Percentiles rank a stretch among this genome's conserved stretches.
Conservation (phyloP, 2,329 filamentous ascomycete genomes). For the Hypoxylon sp. region DNA sequence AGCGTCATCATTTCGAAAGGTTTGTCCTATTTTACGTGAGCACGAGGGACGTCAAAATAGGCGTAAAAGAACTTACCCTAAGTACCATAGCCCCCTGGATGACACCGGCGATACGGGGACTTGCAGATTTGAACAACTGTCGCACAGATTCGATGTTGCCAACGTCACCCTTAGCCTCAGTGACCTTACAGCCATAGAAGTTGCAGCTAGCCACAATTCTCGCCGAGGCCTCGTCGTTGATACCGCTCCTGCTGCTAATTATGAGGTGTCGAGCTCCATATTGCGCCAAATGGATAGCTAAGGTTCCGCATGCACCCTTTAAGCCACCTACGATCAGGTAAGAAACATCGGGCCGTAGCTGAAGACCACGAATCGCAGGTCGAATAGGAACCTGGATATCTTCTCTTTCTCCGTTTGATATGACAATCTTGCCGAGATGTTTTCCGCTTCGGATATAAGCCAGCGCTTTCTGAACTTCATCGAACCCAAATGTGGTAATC, state of each 20-base stretch:
- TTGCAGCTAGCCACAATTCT: constrained; percentile 8
- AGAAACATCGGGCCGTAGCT: constrained; percentile 44
- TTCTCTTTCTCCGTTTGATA: constrained; percentile 39
- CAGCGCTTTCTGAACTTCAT: constrained; percentile 52
- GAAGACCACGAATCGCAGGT: constrained; percentile 38
- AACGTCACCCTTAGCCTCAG: constrained; percentile 42
- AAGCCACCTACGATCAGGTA: constrained; percentile 59
- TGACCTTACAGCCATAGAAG: constrained; percentile 8
- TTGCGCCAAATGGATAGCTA: constrained; percentile 54
- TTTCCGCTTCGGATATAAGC: constrained; percentile 54
- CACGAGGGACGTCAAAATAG: not conserved
- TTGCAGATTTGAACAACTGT: constrained; percentile 17
- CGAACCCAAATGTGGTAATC: constrained; percentile 50
- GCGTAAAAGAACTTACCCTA: constrained; percentile 28
- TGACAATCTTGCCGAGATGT: constrained; percentile 45
- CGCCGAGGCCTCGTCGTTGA: constrained; percentile 8
- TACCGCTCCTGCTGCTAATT: constrained; percentile 24
- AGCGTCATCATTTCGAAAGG: constrained; percentile 52
- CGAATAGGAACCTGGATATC: constrained; percentile 48
- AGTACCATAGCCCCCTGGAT: constrained; percentile 56
- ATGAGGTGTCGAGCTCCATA: constrained; percentile 55
- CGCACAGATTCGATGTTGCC: constrained; percentile 31
- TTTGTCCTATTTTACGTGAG: constrained; percentile 38
- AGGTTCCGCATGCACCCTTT: constrained; percentile 55
- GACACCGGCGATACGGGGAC: constrained; percentile 43